Percentiles rank a stretch among this genome's conserved stretches.
Conservation (phyloP, 83 land plant species). For the Larix sibirica region DNA sequence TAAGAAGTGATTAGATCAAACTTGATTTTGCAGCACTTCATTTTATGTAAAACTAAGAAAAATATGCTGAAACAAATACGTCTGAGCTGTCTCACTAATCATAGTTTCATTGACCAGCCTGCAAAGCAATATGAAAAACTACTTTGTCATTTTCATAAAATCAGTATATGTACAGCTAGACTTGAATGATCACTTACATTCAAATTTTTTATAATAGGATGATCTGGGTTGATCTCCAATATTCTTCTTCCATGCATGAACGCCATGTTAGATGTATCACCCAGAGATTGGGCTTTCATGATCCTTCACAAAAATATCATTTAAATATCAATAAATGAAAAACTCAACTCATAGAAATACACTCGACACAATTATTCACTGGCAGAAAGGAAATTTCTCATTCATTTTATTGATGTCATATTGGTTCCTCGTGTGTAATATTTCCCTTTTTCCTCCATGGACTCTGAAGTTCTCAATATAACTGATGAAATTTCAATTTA, state of each 20-base stretch:
- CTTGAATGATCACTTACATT: slow-evolving; percentile 48
- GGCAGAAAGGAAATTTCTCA: background rate
- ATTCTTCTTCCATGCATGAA: slow-evolving; percentile 94
- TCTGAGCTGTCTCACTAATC: too few relatives aligned
- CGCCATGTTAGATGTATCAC: slow-evolving; percentile 85
- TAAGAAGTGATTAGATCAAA: background rate
- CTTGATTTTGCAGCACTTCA: background rate
- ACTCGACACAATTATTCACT: background rate
- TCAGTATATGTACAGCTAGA: background rate
- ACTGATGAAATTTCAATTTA: slow-evolving; percentile 12
- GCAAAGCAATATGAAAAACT: background rate
- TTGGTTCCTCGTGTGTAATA: too few relatives aligned
- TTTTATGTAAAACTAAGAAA: background rate
- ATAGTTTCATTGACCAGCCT: background rate
- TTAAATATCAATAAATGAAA: too few relatives aligned
- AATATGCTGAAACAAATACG: background rate
- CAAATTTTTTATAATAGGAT: slow-evolving; percentile 83
- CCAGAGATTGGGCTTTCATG: slow-evolving; percentile 97
- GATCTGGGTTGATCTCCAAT: slow-evolving; percentile 94
- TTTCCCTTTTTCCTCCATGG: too few relatives aligned
- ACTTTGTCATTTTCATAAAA: too few relatives aligned
- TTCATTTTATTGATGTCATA: too few relatives aligned
- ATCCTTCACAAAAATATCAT: slow-evolving; percentile 40
- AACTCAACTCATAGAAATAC: too few relatives aligned
- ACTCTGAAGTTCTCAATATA: too few relatives aligned